These are phyloP conservation scores for Leccinum subatratum DNA, from an alignment of 1,284 basidiomycete genomes.

Conservation along the genomic window DNA sequence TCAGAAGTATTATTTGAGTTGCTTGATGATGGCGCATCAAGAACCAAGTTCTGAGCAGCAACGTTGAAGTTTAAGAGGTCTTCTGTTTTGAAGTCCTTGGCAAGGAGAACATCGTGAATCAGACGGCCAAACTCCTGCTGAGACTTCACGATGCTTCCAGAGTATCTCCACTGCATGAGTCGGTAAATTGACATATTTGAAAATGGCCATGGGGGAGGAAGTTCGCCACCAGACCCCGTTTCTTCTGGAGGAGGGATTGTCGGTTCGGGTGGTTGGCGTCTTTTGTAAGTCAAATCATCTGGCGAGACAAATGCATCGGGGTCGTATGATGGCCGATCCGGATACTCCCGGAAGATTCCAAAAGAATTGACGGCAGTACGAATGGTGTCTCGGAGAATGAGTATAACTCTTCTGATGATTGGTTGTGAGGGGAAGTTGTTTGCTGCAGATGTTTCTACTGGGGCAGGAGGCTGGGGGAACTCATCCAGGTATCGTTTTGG, in stretches of 20 bases:
- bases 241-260: neutral
- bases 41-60: neutral
- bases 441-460: neutral
- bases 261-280: neutral
- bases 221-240: neutral
- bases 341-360: conserved; percentile 21
- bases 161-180: no score
- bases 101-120: conserved; percentile 11
- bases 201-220: conserved; percentile 13
- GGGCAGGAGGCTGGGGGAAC: neutral
- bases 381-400: conserved; percentile 21
- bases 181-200: no score
- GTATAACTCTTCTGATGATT: conserved; percentile 10
- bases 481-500: neutral
- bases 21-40: neutral
- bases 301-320: conserved; percentile 15
- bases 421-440: neutral
- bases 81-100: conserved; percentile 11
- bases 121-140: no score
- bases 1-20: conserved; percentile 5
- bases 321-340: conserved; percentile 23
- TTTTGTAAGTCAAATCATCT: neutral
- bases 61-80: conserved; percentile 14
- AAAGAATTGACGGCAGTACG: conserved; percentile 19
- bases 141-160: no score